Conservation (phyloP, 208 protist species). For the Leishmania aethiopica region DNA sequence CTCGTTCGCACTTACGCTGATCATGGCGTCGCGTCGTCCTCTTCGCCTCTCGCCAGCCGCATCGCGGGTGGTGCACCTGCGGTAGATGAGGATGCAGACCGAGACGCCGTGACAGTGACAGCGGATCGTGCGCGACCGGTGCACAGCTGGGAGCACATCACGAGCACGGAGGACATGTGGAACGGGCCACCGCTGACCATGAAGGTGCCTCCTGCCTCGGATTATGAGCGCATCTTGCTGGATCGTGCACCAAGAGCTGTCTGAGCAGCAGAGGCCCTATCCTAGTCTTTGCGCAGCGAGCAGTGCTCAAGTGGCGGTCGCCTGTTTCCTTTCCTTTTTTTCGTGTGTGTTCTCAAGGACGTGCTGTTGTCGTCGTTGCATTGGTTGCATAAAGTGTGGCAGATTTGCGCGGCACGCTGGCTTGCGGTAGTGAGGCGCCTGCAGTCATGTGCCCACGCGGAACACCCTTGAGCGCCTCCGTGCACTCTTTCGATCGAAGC, state of each 20-base stretch:
- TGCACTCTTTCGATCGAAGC: background rate
- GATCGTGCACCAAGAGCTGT: constrained; percentile 11
- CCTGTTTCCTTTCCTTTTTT: background rate
- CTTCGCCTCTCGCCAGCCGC: background rate
- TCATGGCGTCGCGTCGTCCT: background rate
- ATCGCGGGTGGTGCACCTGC: background rate
- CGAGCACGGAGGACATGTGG: constrained; percentile 62
- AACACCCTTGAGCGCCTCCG: background rate
- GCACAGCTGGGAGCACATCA: constrained; percentile 41
- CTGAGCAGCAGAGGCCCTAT: background rate
- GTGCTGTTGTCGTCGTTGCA: background rate
- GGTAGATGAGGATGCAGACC: background rate
- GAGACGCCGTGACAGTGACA: background rate
- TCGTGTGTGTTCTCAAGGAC: background rate
- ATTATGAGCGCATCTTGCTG: constrained; percentile 74
- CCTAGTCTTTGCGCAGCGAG: background rate
- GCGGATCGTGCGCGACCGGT: constrained; percentile 4
- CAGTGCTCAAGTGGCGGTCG: background rate
- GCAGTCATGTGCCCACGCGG: background rate
- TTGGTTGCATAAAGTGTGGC: background rate
- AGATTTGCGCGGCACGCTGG: background rate
- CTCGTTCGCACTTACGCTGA: constrained; percentile 19
- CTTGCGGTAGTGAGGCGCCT: background rate
- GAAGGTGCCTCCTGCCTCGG: constrained; percentile 68
- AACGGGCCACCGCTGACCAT: constrained; percentile 46